Base-by-base conservation (phyloP, 139 green algal genomes). In the Gonium pectorale region DNA sequence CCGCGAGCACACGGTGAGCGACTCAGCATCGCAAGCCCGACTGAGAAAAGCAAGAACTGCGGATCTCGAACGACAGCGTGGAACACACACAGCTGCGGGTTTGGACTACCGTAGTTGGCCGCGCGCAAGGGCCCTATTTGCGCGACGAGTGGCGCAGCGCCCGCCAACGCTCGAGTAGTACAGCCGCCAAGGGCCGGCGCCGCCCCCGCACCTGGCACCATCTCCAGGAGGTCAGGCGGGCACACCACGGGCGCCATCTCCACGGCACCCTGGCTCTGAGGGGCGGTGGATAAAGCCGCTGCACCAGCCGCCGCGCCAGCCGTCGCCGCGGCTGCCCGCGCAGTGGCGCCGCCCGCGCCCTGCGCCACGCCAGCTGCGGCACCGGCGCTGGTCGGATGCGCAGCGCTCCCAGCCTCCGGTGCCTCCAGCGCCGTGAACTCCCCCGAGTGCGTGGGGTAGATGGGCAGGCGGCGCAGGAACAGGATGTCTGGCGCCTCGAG, bases 391-490 rank as follows among this genome's bases (percentile, higher is more conserved):
- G 62, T 29, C 3, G 66, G 5, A 21, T 5, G n/a, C 11, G 37
- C 66, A 13, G 66, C 37, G 37, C 37, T 37, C 17, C 37, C 37
- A 21, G 37, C 19, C 19, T 24, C 5, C 66, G 22, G 31, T 79
- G n/a, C n/a, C 52, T 82, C 75, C n/a, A 82, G 75, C 19, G 75
- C 75, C 3, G 75, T 62, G 51, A 38, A 49, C 17, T 2, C 22
- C 8, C 52, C 49, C 0, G 31, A 35, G 41, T 90, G 81, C 29
- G 78, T 84, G 27, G 82, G 78, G 69, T 83, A 92, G 73, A 92
- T 81, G 9, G 89, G 89, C 68, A 92, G 74, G 19, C 60, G 40
- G 15, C 85, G 80, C 44, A 92, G 43, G 54, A 91, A 85, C 13
- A 37, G 15, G 24, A 80, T 56, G 38, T 86, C 85, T 1, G 64